A percentile compares a stretch with the other conserved stretches of the same genome.
Conservation (phyloP, 768 basidiomycete species). For the Mycena latifolia region DNA sequence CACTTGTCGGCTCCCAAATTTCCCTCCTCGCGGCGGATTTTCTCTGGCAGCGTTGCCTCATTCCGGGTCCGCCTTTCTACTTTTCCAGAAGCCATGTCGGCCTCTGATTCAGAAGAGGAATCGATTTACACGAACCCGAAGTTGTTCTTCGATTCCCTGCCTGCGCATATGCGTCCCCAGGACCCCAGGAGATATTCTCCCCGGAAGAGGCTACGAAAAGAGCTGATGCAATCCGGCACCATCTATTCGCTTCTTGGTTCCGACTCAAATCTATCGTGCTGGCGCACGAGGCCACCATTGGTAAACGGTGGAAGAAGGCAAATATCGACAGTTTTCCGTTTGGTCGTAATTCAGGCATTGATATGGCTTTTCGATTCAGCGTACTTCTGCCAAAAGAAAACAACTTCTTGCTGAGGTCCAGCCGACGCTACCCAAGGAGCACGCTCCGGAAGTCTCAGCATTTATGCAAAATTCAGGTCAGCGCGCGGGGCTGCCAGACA, state of each 20-base stretch:
- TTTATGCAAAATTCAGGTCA: conserved; percentile 27
- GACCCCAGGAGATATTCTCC: conserved; percentile 3
- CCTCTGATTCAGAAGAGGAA: not conserved
- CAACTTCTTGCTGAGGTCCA: conserved; percentile 1
- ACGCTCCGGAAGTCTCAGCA: conserved; percentile 17
- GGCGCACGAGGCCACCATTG: conserved; percentile 23
- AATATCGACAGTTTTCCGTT: not conserved
- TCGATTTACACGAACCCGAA: not conserved
- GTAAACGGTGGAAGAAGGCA: conserved; percentile 30
- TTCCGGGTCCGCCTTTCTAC: too few relatives aligned
- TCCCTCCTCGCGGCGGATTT: too few relatives aligned
- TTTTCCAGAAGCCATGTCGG: not conserved
- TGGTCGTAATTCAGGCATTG: not conserved
- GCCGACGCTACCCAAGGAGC: conserved; percentile 4
- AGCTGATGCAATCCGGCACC: not conserved
- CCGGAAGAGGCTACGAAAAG: not conserved
- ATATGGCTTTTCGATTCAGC: not conserved
- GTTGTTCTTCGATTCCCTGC: not conserved
- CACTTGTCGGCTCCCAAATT: too few relatives aligned
- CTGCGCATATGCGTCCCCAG: not conserved
- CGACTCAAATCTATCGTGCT: conserved; percentile 6
- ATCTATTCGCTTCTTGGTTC: conserved; percentile 8
- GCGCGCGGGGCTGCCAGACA: too few relatives aligned
- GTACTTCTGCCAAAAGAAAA: conserved; percentile 12
- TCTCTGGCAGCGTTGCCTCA: too few relatives aligned